Evolutionary conservation across 2,329 filamentous ascomycete genomes (phyloP).

Genomic region (Trichophyton verrucosum): DNA sequence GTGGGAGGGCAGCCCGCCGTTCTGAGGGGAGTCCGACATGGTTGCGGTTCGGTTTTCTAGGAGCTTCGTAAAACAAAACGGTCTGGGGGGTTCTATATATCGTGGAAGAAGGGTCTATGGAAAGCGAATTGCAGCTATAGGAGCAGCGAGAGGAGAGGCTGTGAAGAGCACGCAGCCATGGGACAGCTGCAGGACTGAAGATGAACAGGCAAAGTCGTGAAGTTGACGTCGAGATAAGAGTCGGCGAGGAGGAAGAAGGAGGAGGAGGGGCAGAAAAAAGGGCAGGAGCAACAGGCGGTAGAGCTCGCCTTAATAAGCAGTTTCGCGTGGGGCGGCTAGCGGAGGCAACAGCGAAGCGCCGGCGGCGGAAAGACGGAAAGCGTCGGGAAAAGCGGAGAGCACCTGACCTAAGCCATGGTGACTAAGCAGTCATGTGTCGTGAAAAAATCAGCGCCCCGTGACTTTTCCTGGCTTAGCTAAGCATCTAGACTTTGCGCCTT

Average conservation of each 20-base stretch:
- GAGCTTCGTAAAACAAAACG: not conserved
- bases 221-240: not conserved
- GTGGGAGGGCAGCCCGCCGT: not conserved
- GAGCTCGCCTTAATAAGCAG: not conserved
- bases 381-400: not conserved
- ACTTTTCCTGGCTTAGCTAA: not conserved
- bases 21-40: not conserved
- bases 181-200: not conserved
- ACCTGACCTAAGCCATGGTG: not conserved
- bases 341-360: not conserved
- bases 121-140: not conserved
- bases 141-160: not conserved
- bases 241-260: not conserved
- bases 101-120: too few species aligned
- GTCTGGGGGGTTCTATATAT: not conserved
- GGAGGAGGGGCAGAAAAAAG: not conserved
- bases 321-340: slow-evolving; percentile 3
- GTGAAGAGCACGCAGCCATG: not conserved
- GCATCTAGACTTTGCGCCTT: not conserved
- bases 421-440: not conserved
- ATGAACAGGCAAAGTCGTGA: not conserved
- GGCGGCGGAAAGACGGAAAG: not conserved
- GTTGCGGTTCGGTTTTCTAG: not conserved
- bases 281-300: not conserved
- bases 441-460: not conserved